These are phyloP conservation scores for Lactarius quietus DNA, from an alignment of 768 basidiomycete species.

Conservation along the genomic window DNA sequence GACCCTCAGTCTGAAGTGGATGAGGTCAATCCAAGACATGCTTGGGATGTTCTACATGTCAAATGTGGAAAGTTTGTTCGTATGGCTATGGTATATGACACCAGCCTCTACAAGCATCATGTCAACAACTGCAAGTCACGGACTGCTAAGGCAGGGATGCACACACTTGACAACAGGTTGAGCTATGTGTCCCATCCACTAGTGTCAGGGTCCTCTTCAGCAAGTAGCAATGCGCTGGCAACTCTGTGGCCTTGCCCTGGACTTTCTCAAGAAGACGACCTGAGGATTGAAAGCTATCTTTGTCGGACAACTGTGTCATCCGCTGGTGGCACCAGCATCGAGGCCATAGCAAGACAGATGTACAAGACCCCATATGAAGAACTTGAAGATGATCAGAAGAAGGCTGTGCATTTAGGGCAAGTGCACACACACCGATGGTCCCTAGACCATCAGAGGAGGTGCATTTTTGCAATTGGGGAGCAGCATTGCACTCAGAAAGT, in stretches of 20 bases:
- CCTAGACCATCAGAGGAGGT: background rate
- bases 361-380: background rate
- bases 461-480: background rate
- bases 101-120: background rate
- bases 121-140: background rate
- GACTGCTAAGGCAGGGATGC: background rate
- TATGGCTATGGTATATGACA: background rate
- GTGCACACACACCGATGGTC: background rate
- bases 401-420: background rate
- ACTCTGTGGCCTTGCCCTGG: background rate
- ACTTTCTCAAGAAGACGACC: background rate
- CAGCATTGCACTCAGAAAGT: background rate
- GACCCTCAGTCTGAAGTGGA: background rate
- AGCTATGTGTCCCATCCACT: too few relatives aligned
- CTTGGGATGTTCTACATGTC: background rate
- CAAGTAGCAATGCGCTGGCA: too few relatives aligned
- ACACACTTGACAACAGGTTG: background rate
- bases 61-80: background rate
- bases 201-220: too few relatives aligned
- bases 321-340: background rate
- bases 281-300: background rate
- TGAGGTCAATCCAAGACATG: background rate
- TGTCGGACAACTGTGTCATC: background rate
- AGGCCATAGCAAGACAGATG: background rate
- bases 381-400: background rate